Conservation (phyloP, 2,329 filamentous ascomycete genomes). For the Colletotrichum sp. region DNA sequence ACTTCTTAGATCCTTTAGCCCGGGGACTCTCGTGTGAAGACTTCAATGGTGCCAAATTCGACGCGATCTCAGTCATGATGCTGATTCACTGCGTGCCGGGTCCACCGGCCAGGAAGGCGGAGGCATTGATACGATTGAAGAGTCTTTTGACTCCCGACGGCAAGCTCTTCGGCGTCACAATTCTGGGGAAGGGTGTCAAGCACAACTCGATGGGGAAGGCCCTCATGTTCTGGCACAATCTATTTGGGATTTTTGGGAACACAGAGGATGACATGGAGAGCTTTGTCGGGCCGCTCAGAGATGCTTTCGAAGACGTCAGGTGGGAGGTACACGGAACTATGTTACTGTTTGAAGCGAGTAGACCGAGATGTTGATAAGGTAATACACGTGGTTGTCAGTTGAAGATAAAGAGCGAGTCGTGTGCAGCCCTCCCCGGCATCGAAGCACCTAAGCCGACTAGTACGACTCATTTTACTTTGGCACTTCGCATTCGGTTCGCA, state of each 20-base stretch:
- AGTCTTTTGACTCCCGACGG: constrained; percentile 23
- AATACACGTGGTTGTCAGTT: background rate
- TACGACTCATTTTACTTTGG: background rate
- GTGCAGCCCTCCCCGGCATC: background rate
- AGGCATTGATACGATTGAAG: constrained; percentile 8
- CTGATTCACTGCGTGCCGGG: constrained; percentile 31
- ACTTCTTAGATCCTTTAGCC: background rate
- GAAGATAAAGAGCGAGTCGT: background rate
- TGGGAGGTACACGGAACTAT: constrained; percentile 1
- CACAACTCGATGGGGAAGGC: background rate
- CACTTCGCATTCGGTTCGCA: background rate
- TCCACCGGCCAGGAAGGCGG: constrained; percentile 22
- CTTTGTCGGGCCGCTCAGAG: background rate
- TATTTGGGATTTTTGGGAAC: background rate
- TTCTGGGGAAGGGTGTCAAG: constrained; percentile 20
- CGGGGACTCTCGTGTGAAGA: background rate
- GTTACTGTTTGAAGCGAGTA: constrained; percentile 6
- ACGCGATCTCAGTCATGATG: constrained; percentile 3
- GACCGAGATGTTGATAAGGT: background rate
- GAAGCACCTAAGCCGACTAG: background rate
- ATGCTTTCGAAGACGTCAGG: background rate
- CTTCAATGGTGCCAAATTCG: background rate
- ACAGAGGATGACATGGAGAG: background rate
- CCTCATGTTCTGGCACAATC: constrained; percentile 7
- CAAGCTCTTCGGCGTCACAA: constrained; percentile 29